Evolutionary conservation across 352 stramenopile genomes (phyloP), one percentile per base, ranked within the genome.

Genomic region (Phytophthora sp.): DNA sequence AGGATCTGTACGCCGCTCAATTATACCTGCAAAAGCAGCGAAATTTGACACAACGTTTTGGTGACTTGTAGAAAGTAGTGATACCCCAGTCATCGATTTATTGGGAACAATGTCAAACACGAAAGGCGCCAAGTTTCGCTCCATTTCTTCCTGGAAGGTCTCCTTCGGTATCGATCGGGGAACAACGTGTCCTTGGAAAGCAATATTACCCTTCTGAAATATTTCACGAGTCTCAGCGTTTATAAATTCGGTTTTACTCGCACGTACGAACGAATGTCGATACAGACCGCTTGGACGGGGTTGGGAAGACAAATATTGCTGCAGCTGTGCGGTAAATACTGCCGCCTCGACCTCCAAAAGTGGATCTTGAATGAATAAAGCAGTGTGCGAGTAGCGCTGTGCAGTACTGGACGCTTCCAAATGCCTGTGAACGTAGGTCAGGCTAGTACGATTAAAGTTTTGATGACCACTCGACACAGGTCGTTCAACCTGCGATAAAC

Each of bases 161-260:
- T 23, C 29, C 9, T 18, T 54, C 18, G 65, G 60, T 35, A 26
- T 49, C 12, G 23, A 33, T 33, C 80, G 74, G 4, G 38, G 5
- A 46, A 77, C 56, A 7, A 86, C 13, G 1, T 71, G 60, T 7
- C 80, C 80, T 66, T 62, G 62, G 30, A 89, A 89, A 31, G 44
- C 42, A 30, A 90, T 84, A 39, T 90, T 90, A 0, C 81, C 81
- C 24, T 87, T 88, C 26, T 69, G 56, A 41, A 87, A 76, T 18
- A 45, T 44, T 63, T 77, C 16, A 54, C 21, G 6, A 39, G 18
- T 2, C 41, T 73, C 41, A 11, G 4, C 33, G 0, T 33, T 29
- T 7, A 26, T 52, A 0, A 9, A 23, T 16, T 26, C n/a, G 16
- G 1, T 26, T 36, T 8, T 35, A 27, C 35, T 36, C 9, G 29